Conservation (phyloP, 495 filamentous ascomycete genomes). For the Gamarada debralockiae region DNA sequence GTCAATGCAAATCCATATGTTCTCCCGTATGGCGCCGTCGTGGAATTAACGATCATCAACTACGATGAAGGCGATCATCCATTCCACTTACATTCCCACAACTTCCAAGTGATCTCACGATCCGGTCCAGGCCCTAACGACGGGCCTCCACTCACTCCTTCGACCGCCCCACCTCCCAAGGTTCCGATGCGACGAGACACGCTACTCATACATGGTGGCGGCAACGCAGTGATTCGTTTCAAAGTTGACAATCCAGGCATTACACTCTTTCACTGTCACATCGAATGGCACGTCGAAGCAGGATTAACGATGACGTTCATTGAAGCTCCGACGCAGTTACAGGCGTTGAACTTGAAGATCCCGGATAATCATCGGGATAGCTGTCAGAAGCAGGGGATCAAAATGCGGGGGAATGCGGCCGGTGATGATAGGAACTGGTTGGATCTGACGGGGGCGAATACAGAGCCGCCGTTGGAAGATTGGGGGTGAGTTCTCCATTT, state of each 20-base stretch:
- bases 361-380: conserved; percentile 56
- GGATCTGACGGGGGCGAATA: conserved; percentile 48
- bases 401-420: conserved; percentile 66
- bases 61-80: conserved; percentile 58
- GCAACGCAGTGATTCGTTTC: conserved; percentile 58
- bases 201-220: conserved; percentile 43
- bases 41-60: conserved; percentile 83
- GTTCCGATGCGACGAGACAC: conserved; percentile 57
- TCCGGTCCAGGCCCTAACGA: conserved; percentile 26
- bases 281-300: conserved; percentile 75
- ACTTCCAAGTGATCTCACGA: conserved; percentile 68
- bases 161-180: conserved; percentile 10
- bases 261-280: conserved; percentile 79
- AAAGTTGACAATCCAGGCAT: conserved; percentile 70
- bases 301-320: conserved; percentile 68
- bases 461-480: not conserved
- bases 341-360: conserved; percentile 58
- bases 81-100: conserved; percentile 66
- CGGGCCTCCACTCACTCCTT: conserved; percentile 23
- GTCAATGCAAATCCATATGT: conserved; percentile 60
- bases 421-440: conserved; percentile 62
- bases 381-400: conserved; percentile 48
- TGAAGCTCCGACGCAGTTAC: conserved; percentile 46
- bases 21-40: conserved; percentile 58
- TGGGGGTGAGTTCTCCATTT: no score